Evolutionary conservation across 2,329 filamentous ascomycete genomes (phyloP).

Genomic region (Cladophialophora immunda): DNA sequence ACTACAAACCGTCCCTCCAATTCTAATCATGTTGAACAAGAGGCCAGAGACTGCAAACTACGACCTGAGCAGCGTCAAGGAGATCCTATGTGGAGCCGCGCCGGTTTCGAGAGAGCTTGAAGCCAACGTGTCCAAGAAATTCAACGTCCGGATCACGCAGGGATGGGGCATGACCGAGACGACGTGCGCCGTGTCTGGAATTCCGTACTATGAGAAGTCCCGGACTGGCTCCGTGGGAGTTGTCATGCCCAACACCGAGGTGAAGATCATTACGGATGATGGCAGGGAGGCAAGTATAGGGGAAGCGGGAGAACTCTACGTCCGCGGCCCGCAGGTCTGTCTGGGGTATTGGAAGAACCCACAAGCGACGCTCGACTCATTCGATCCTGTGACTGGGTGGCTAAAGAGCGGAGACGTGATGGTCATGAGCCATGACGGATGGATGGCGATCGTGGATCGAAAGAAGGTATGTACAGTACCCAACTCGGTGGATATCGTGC

Average conservation of each 20-base stretch:
- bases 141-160: slow-evolving; percentile 67
- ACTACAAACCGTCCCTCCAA: slow-evolving; percentile 66
- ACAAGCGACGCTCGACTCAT: slow-evolving; percentile 72
- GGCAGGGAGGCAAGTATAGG: slow-evolving; percentile 61
- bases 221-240: slow-evolving; percentile 64
- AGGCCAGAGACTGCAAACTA: slow-evolving; percentile 62
- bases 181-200: slow-evolving; percentile 68
- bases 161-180: slow-evolving; percentile 74
- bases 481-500: background rate
- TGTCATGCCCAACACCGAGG: slow-evolving; percentile 65
- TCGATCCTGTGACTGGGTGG: slow-evolving; percentile 64
- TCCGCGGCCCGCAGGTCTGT: slow-evolving; percentile 82
- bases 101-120: slow-evolving; percentile 66
- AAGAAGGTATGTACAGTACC: slow-evolving; percentile 61
- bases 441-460: slow-evolving; percentile 69
- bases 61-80: slow-evolving; percentile 63
- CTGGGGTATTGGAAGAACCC: slow-evolving; percentile 78
- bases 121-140: slow-evolving; percentile 61
- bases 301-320: slow-evolving; percentile 67
- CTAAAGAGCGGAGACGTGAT: slow-evolving; percentile 73
- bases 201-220: slow-evolving; percentile 68
- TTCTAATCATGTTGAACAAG: slow-evolving; percentile 67
- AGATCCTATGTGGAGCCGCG: slow-evolving; percentile 68
- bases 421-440: slow-evolving; percentile 59
- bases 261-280: slow-evolving; percentile 64